Evolutionary conservation across 352 stramenopile species (phyloP), one percentile per base, ranked within the genome.

Genomic region (Phytopythium sindhum): DNA sequence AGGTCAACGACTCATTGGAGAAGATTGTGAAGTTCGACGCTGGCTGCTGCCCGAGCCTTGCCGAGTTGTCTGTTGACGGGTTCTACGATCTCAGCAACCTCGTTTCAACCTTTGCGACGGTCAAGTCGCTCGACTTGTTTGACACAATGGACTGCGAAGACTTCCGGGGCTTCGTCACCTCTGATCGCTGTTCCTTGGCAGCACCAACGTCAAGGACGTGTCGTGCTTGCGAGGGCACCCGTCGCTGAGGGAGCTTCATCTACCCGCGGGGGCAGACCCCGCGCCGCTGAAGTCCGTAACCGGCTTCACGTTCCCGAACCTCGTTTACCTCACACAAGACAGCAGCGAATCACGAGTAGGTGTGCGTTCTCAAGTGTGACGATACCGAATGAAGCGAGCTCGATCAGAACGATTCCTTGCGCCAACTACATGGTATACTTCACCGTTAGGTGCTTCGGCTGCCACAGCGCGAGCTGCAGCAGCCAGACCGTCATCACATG

Each of bases 41-140:
- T 24, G 56, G 56, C 12, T 53, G 56, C 42, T 61, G 39, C 28
- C 56, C 56, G n/a, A n/a, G n/a, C n/a, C n/a, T n/a, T n/a, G n/a
- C n/a, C n/a, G n/a, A n/a, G n/a, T n/a, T n/a, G n/a, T n/a, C n/a
- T n/a, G n/a, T n/a, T n/a, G n/a, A n/a, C n/a, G n/a, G n/a, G n/a
- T n/a, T n/a, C n/a, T n/a, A n/a, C 48, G 48, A 55, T 15, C 48
- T 55, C 15, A 1, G 14, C 48, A 37, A 24, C 26, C 26, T 55
- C 0, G 26, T 15, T 5, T 14, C 6, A 2, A 26, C 48, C 26
- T 55, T 55, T 17, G 26, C 48, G 0, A 14, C 7, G 5, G 26
- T 55, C 48, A 31, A 31, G 15, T 33, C 48, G 48, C 48, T 55
- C 48, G 48, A 55, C 48, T 17, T 55, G 26, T n/a, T 35, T 26